Percentiles rank a stretch among this genome's conserved stretches.
phyloP scores from a whole-genome alignment of 2,329 filamentous ascomycete genomes.

The Microsporum canis region DNA sequence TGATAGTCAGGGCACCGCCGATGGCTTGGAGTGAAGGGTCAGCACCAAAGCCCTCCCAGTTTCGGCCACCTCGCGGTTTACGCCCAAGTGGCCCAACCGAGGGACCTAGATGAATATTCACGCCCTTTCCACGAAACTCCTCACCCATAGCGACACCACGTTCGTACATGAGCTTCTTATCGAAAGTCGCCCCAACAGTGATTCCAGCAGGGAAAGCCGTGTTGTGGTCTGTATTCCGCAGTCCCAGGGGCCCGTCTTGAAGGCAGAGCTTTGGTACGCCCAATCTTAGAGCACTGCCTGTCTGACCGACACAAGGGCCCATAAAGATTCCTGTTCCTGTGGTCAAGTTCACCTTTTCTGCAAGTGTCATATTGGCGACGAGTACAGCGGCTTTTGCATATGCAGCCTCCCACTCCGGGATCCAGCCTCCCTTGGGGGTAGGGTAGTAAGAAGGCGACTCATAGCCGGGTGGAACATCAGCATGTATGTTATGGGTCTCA shows the following conservation, averaged over 20 bases:
- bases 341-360: constrained; percentile 70
- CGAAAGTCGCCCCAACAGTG: constrained; percentile 61
- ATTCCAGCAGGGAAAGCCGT: constrained; percentile 74
- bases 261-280: constrained; percentile 62
- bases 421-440: constrained; percentile 60
- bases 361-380: constrained; percentile 65
- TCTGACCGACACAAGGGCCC: constrained; percentile 66
- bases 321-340: constrained; percentile 60
- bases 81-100: constrained; percentile 59
- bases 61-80: constrained; percentile 60
- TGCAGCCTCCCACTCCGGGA: constrained; percentile 54
- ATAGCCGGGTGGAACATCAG: not conserved
- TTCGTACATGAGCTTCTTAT: constrained; percentile 59
- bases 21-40: constrained; percentile 55
- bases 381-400: constrained; percentile 58
- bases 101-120: constrained; percentile 60
- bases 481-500: not conserved
- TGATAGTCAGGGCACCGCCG: constrained; percentile 42
- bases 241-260: constrained; percentile 59
- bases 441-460: constrained; percentile 55
- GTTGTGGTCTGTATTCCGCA: constrained; percentile 61
- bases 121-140: constrained; percentile 62
- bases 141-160: constrained; percentile 57
- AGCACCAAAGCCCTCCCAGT: constrained; percentile 63
- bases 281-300: constrained; percentile 57